These are phyloP conservation scores for Vitis rupestris DNA, from an alignment of 164 flowering plant species.

Conservation along the genomic window DNA sequence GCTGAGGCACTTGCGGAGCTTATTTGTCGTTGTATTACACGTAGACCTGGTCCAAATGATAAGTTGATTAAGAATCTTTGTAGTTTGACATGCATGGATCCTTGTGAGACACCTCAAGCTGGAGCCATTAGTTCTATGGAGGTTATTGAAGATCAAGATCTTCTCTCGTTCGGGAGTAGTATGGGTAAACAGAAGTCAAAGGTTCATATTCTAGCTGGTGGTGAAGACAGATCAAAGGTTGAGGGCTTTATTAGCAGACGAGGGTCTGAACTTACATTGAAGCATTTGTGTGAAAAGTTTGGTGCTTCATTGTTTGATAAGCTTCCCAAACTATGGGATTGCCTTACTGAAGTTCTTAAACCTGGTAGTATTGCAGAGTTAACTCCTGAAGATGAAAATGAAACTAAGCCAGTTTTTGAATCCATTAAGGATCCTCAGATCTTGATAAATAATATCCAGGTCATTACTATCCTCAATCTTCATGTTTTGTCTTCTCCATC, in stretches of 20 bases:
- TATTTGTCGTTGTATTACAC: constrained; percentile 64
- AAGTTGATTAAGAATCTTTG: constrained; percentile 92
- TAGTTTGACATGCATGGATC: constrained; percentile 86
- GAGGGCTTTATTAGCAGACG: constrained; percentile 91
- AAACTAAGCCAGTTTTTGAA: constrained; percentile 34
- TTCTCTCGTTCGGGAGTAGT: constrained; percentile 53
- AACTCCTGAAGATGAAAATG: constrained; percentile 35
- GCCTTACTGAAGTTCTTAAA: constrained; percentile 83
- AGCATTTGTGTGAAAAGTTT: constrained; percentile 76
- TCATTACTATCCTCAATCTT: constrained; percentile 14
- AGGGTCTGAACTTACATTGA: constrained; percentile 90
- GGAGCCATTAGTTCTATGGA: constrained; percentile 64
- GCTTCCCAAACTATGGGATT: constrained; percentile 93
- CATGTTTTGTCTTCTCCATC: not conserved
- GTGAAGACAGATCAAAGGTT: constrained; percentile 79
- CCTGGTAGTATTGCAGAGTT: constrained; percentile 40
- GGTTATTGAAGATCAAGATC: constrained; percentile 79
- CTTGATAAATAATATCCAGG: constrained; percentile 95
- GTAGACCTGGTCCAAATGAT: constrained; percentile 90
- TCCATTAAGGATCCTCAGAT: constrained; percentile 78
- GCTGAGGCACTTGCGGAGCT: constrained; percentile 98
- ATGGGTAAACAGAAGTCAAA: constrained; percentile 54
- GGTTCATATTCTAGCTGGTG: constrained; percentile 54
- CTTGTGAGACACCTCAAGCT: constrained; percentile 93
- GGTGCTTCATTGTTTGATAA: constrained; percentile 74